Evolutionary conservation across 192 early-diverging fungal species (phyloP).

Genomic region (Phlyctochytrium arcticum): DNA sequence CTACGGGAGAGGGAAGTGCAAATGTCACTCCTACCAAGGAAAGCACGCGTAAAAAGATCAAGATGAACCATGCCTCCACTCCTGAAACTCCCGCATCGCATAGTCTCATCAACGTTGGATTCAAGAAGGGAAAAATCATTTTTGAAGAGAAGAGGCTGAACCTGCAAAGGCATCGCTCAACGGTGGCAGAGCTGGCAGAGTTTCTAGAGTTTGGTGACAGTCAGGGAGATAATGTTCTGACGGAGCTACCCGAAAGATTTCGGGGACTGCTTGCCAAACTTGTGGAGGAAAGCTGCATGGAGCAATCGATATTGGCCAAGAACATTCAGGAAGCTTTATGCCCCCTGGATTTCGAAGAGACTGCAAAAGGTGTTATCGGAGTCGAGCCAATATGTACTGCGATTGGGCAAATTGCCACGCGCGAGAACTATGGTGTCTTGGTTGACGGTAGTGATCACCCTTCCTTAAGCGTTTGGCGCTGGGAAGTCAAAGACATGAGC

Average conservation of each 20-base stretch:
- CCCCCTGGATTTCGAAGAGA: conserved; percentile 1
- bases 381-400: not conserved
- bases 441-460: not conserved
- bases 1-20: too few relatives aligned
- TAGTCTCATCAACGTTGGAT: too few relatives aligned
- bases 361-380: not conserved
- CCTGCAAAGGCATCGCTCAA: conserved; percentile 7
- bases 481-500: conserved; percentile 49
- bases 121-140: not conserved
- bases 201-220: not conserved
- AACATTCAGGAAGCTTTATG: not conserved
- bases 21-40: too few relatives aligned
- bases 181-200: conserved; percentile 5
- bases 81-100: too few relatives aligned
- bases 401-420: not conserved
- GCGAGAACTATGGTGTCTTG: conserved; percentile 8
- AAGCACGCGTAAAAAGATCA: too few relatives aligned
- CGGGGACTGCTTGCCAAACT: not conserved
- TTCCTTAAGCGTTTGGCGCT: conserved; percentile 42
- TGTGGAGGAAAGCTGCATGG: conserved; percentile 10
- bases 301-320: not conserved
- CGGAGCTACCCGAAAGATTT: not conserved
- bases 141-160: conserved; percentile 16
- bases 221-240: not conserved
- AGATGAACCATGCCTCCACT: too few relatives aligned